phyloP scores from a whole-genome alignment of 2,329 filamentous ascomycete genomes.

The Sporothrix globosa region DNA sequence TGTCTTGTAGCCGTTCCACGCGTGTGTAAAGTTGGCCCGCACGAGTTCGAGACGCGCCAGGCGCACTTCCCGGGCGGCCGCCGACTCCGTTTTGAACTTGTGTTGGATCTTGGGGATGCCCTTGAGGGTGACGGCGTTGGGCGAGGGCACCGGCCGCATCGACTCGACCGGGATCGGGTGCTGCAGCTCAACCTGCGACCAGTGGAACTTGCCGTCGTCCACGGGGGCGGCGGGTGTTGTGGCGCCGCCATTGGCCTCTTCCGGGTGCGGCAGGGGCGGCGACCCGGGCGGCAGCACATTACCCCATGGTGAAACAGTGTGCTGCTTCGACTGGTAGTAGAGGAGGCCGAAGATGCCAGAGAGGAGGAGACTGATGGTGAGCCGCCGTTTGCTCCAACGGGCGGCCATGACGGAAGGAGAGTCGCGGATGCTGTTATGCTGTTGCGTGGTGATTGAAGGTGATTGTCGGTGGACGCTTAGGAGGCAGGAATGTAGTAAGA shows the following conservation, averaged over 20 bases:
- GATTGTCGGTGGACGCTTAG: neutral
- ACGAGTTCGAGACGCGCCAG: constrained; percentile 50
- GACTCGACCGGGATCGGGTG: constrained; percentile 33
- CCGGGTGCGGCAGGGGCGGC: neutral
- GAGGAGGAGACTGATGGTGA: constrained; percentile 32
- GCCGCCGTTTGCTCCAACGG: constrained; percentile 34
- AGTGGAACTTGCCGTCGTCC: constrained; percentile 35
- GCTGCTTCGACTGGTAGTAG: constrained; percentile 29
- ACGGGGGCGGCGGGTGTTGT: neutral
- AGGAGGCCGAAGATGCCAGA: constrained; percentile 31
- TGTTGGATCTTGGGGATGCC: constrained; percentile 46
- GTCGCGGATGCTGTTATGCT: neutral
- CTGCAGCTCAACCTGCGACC: constrained; percentile 33
- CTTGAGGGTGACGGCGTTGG: constrained; percentile 21
- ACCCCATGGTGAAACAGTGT: constrained; percentile 13
- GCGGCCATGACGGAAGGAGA: constrained; percentile 30
- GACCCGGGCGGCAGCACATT: neutral
- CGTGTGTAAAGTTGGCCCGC: constrained; percentile 56
- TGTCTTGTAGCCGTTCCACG: constrained; percentile 64
- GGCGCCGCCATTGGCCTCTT: neutral
- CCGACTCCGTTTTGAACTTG: constrained; percentile 46
- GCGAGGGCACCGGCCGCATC: constrained; percentile 31
- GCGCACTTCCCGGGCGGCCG: constrained; percentile 43
- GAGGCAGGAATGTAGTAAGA: neutral
- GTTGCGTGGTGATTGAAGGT: neutral